phyloP scores from a whole-genome alignment of 2,329 filamentous ascomycete species.

The Ophiocordyceps camponoti-floridani region DNA sequence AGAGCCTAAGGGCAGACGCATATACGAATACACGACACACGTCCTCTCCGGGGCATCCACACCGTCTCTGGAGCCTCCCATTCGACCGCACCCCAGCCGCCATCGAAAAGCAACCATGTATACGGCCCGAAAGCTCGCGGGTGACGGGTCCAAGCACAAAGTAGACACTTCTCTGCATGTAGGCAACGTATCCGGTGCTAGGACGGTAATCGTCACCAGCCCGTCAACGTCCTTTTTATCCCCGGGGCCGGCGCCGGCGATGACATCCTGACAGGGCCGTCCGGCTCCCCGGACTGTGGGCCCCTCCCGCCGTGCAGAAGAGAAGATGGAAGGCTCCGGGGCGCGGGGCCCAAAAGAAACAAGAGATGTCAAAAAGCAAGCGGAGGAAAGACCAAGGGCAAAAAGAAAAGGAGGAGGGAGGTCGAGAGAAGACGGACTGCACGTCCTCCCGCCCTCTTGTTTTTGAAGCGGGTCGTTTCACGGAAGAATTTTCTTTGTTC shows the following conservation, averaged over 20 bases:
- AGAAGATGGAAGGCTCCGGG: not conserved
- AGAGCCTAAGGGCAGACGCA: not conserved
- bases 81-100: not conserved
- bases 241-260: too few species aligned
- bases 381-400: not conserved
- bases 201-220: too few species aligned
- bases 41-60: not conserved
- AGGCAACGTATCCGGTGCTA: too few species aligned
- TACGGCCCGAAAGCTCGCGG: not conserved
- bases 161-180: too few species aligned
- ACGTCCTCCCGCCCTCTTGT: not conserved
- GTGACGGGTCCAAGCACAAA: too few species aligned
- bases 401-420: not conserved
- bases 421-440: not conserved
- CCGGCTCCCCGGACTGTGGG: too few species aligned
- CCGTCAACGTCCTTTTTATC: too few species aligned
- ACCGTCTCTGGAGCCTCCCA: not conserved
- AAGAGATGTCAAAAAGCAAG: not conserved
- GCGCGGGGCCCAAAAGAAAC: not conserved
- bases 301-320: not conserved
- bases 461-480: not conserved
- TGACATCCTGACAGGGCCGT: too few species aligned
- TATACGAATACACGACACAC: not conserved
- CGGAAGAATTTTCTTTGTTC: not conserved
- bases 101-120: not conserved